A percentile compares a stretch with the other conserved stretches of the same genome.
These are phyloP conservation scores for Leishmania arabica DNA, from an alignment of 208 protist species.

Conservation along the genomic window DNA sequence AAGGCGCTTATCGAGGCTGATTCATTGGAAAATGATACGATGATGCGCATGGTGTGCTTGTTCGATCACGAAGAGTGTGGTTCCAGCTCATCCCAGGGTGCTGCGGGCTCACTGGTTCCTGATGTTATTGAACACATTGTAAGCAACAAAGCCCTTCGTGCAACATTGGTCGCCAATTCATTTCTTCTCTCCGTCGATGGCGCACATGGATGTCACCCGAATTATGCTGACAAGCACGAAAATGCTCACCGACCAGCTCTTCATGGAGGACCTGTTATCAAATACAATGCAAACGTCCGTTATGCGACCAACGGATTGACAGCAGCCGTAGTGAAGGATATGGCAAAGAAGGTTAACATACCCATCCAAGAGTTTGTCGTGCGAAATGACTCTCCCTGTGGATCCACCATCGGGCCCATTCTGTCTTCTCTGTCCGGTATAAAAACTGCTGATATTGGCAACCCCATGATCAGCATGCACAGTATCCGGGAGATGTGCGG, in stretches of 20 bases:
- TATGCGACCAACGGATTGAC: conserved; percentile 95
- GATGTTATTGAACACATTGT: conserved; percentile 83
- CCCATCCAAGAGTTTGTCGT: conserved; percentile 94
- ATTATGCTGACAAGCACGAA: conserved; percentile 96
- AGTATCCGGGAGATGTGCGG: conserved; percentile 97
- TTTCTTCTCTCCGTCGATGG: conserved; percentile 96
- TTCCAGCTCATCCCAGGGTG: conserved; percentile 75
- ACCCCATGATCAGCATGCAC: conserved; percentile 97
- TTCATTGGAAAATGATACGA: conserved; percentile 61
- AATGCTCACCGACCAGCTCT: conserved; percentile 89
- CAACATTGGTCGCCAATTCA: conserved; percentile 83
- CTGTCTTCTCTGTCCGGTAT: conserved; percentile 92
- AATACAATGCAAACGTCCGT: conserved; percentile 96
- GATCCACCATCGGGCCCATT: conserved; percentile 97
- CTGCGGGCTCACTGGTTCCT: conserved; percentile 67
- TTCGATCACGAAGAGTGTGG: conserved; percentile 94
- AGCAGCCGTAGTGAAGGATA: conserved; percentile 78
- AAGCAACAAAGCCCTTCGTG: conserved; percentile 36
- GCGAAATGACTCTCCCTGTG: conserved; percentile 97
- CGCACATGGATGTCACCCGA: conserved; percentile 97
- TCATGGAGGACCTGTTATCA: conserved; percentile 95
- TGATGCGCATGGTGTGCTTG: conserved; percentile 86
- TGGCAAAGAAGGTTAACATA: conserved; percentile 72
- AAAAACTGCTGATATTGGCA: conserved; percentile 96
- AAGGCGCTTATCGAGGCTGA: conserved; percentile 69